Evolutionary conservation across 2,329 filamentous ascomycete species (phyloP), one percentile per base, ranked within the genome.

Genomic region (Drechslerella coelobrocha): DNA sequence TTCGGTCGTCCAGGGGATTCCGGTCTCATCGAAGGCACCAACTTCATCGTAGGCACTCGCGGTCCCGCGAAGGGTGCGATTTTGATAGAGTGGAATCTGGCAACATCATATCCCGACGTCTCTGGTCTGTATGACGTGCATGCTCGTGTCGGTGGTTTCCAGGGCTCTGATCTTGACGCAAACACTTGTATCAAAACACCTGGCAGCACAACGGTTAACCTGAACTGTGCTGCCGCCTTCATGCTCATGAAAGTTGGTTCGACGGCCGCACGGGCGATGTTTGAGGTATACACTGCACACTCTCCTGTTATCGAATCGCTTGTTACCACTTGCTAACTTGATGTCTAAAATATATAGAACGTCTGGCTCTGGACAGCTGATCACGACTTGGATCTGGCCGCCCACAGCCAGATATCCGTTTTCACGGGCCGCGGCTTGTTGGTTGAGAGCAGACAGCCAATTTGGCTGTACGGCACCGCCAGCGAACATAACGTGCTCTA

Each of bases 41-140:
- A 85, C 57, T 82, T 86, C 78, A 77, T 82, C 2, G 82, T 86
- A 75, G 83, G 82, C 24, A 74, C 71, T 21, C 68, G 60, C 2
- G 73, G 74, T 7, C 86, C 29, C 82, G 86, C 6, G 82, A 85
- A 0, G 89, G 90, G 60, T 2, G 89, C 89, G 0, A 82, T 88
- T 7, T 80, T 92, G 2, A 85, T 92, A 65, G 83, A 92, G 76
- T 92, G 87, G 82, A 92, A 92, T 76, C 47, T 71, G 39, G 54
- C 29, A n/a, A n/a, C 68, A 37, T 65, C 66, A 37, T 80, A 92
- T 12, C 82, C 81, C 52, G 82, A 9, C 75, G 65, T 73, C 10
- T 66, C 68, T 1, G 86, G 84, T 14, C 82, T 88, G 77, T 99
- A 92, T 90, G 94, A 99, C 77, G 88, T 92, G 17, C 94, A 99